Base-by-base conservation (phyloP, 208 protist genomes). In the Acanthamoeba culbertsoni region DNA sequence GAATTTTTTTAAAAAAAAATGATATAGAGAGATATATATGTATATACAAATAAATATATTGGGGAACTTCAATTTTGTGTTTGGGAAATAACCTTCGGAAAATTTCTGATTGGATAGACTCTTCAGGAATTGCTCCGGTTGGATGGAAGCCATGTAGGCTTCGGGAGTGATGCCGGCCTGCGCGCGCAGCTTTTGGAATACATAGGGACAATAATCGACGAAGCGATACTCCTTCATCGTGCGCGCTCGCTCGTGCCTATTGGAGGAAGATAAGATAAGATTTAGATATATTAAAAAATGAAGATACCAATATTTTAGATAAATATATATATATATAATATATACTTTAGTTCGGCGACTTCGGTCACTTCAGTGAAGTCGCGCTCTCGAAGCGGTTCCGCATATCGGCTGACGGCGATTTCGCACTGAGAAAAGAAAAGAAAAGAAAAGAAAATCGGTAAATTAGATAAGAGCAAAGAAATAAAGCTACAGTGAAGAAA, bases 101-200 rank as follows among this genome's bases (percentile, higher is more conserved):
- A 46, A 48, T 35, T 79, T 48, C 4, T 88, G 79, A 31, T 82
- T 31, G 0, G 71, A 43, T 8, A 82, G 43, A n/a, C 26, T 31
- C 20, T 51, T 18, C 16, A 88, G 48, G 48, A 88, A 88, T 23
- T 18, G 28, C 37, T 88, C 79, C 0, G 79, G 79, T 18, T 59
- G 45, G 18, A 88, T 62, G 8, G 79, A 88, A n/a, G n/a, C 37
- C 79, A 91, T 43, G 37, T 91, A 91, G 43, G n/a, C 55, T 14
- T 45, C 35, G 23, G 86, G 53, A 26, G 20, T 51, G 28, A 91
- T 71, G 59, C 55, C 55, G 28, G 33, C 46, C 57, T 48, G 33
- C 20, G 28, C 55, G 6, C 86, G 86, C 6, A 91, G 28, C 37
- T 91, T 42, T 18, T 71, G 86, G 28, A 91, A 91, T 7, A 91